Evolutionary conservation across 768 basidiomycete species (phyloP).

Genomic region (Kwoniella pini): DNA sequence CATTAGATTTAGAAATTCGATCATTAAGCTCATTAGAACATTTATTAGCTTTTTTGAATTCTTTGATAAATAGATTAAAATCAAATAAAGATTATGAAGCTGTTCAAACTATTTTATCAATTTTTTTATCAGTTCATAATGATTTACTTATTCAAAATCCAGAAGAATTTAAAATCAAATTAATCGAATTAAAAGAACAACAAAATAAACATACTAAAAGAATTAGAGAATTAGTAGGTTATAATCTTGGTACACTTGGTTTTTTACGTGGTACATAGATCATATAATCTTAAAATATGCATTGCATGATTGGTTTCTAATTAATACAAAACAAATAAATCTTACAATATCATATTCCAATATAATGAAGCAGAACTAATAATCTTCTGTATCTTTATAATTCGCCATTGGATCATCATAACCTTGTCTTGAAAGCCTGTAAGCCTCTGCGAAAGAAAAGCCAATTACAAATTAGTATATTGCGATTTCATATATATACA

Average conservation of each 20-base stretch:
- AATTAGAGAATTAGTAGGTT: slow-evolving; percentile 58
- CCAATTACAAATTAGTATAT: slow-evolving; percentile 10
- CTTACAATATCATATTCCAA: background rate
- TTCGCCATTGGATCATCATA: slow-evolving; percentile 91
- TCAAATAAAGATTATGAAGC: slow-evolving; percentile 93
- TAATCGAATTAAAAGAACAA: slow-evolving; percentile 65
- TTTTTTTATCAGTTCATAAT: slow-evolving; percentile 81
- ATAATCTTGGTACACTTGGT: slow-evolving; percentile 54
- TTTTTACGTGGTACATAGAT: slow-evolving; percentile 47
- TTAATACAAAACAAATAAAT: background rate
- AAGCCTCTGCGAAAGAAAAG: slow-evolving; percentile 65
- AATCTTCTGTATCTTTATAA: slow-evolving; percentile 65
- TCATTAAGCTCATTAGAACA: slow-evolving; percentile 68
- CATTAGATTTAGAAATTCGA: slow-evolving; percentile 85
- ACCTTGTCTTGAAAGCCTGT: slow-evolving; percentile 70
- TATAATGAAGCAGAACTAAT: background rate
- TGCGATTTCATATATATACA: too few species aligned
- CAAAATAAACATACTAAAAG: slow-evolving; percentile 78
- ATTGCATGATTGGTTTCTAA: slow-evolving; percentile 3
- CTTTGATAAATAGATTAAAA: slow-evolving; percentile 69
- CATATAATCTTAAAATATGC: background rate
- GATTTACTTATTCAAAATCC: slow-evolving; percentile 64
- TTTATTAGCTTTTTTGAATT: slow-evolving; percentile 69
- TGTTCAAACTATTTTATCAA: slow-evolving; percentile 79
- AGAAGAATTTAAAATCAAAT: slow-evolving; percentile 62